Evolutionary conservation across 306 rosid species (phyloP).

Genomic region (Corylus avellana): DNA sequence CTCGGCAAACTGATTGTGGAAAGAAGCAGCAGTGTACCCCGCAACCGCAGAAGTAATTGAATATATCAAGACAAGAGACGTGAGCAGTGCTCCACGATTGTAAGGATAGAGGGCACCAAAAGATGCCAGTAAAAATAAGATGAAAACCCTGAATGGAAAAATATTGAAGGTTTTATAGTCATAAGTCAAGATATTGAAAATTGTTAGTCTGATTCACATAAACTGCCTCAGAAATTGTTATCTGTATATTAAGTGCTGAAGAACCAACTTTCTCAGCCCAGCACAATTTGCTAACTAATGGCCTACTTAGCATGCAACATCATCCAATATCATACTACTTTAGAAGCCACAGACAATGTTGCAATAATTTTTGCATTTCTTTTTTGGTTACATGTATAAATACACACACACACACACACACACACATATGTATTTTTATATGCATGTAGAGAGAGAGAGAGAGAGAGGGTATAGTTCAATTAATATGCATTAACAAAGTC

Average conservation of each 20-base stretch:
- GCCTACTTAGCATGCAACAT: background rate
- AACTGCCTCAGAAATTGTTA: background rate
- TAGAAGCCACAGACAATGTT: background rate
- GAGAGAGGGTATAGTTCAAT: background rate
- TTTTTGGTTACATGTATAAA: background rate
- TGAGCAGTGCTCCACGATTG: slow-evolving; percentile 71
- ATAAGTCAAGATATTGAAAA: background rate
- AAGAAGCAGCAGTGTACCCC: slow-evolving; percentile 78
- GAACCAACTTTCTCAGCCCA: background rate
- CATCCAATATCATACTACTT: background rate
- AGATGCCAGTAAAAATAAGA: slow-evolving; percentile 63
- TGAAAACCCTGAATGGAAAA: slow-evolving; percentile 53
- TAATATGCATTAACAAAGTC: background rate
- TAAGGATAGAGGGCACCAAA: slow-evolving; percentile 74
- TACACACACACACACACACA: background rate
- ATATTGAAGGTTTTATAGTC: background rate
- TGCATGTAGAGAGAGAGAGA: background rate
- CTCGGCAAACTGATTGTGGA: slow-evolving; percentile 63
- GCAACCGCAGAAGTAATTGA: slow-evolving; percentile 63
- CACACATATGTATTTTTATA: background rate
- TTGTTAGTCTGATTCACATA: background rate
- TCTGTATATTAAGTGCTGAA: background rate
- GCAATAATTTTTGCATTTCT: background rate
- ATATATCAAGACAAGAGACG: slow-evolving; percentile 54
- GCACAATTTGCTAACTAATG: background rate